A percentile compares a stretch with the other conserved stretches of the same genome.
Evolutionary conservation across 2,329 filamentous ascomycete species (phyloP).

Genomic region (Tetracladium maxilliforme): DNA sequence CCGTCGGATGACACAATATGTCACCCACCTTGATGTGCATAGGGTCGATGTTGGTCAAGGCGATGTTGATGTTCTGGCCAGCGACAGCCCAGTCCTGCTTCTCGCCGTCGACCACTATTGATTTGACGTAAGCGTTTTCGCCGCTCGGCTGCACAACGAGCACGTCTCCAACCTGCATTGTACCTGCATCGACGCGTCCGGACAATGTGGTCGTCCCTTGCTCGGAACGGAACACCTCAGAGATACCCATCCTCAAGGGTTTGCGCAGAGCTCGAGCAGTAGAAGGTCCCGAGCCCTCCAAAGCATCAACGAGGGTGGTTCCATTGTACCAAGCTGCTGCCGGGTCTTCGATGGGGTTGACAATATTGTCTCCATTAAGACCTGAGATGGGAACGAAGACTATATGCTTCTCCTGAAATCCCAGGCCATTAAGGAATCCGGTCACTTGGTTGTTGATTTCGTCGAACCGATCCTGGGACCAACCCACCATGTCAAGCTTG

Average conservation of each 20-base stretch:
- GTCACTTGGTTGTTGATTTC: slow-evolving; percentile 75
- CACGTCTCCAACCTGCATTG: slow-evolving; percentile 69
- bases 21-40: slow-evolving; percentile 73
- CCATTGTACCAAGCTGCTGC: slow-evolving; percentile 68
- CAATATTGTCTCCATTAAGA: slow-evolving; percentile 76
- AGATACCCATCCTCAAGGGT: slow-evolving; percentile 73
- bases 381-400: slow-evolving; percentile 85
- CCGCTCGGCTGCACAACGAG: slow-evolving; percentile 68
- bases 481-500: slow-evolving; percentile 78
- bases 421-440: slow-evolving; percentile 68
- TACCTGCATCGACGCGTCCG: slow-evolving; percentile 75
- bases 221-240: slow-evolving; percentile 71
- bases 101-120: slow-evolving; percentile 61
- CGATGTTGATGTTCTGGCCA: slow-evolving; percentile 76
- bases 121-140: slow-evolving; percentile 70
- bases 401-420: slow-evolving; percentile 69
- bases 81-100: slow-evolving; percentile 79
- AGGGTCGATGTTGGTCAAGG: slow-evolving; percentile 72
- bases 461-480: slow-evolving; percentile 71
- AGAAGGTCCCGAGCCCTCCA: slow-evolving; percentile 70
- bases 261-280: slow-evolving; percentile 58
- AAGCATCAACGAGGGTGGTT: slow-evolving; percentile 63
- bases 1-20: slow-evolving; percentile 59
- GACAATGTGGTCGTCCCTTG: slow-evolving; percentile 74
- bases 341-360: slow-evolving; percentile 35